Conservation (phyloP, 164 flowering plant genomes). For the Buxus sempervirens region DNA sequence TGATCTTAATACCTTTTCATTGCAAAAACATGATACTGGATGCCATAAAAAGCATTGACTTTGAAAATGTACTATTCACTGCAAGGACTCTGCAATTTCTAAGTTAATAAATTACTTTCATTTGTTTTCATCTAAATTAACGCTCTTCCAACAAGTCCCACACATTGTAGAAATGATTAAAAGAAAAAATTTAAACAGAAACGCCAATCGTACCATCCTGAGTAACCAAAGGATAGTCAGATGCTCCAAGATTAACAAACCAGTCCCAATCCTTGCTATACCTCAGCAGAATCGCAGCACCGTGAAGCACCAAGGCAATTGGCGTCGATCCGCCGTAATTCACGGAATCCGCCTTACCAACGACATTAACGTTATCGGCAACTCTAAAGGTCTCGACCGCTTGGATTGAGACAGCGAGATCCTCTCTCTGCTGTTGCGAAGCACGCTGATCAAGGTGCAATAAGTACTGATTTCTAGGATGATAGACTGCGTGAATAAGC, state of each 20-base stretch:
- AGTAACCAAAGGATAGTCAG: slow-evolving; percentile 31
- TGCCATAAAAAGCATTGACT: too few relatives aligned
- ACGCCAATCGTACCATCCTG: slow-evolving; percentile 28
- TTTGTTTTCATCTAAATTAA: too few relatives aligned
- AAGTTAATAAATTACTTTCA: too few relatives aligned
- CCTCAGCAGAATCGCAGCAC: slow-evolving; percentile 27
- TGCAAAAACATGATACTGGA: too few relatives aligned
- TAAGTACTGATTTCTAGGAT: slow-evolving; percentile 32
- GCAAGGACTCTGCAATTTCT: too few relatives aligned
- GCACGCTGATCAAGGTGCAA: slow-evolving; percentile 26
- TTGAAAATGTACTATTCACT: too few relatives aligned
- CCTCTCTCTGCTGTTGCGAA: slow-evolving; percentile 20
- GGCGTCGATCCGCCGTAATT: slow-evolving; percentile 24
- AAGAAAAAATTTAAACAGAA: neutral
- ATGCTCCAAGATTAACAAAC: slow-evolving; percentile 31
- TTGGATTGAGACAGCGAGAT: slow-evolving; percentile 16
- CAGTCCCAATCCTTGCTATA: slow-evolving; percentile 27
- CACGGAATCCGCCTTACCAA: slow-evolving; percentile 22
- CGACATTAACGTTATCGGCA: slow-evolving; percentile 25
- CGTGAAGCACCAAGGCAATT: slow-evolving; percentile 24
- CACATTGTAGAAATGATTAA: too few relatives aligned
- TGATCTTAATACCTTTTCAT: too few relatives aligned
- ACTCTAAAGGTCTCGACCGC: slow-evolving; percentile 14
- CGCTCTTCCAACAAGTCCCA: too few relatives aligned
- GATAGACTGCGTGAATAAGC: slow-evolving; percentile 28